These are phyloP conservation scores for Starmera caribaea DNA, from an alignment of 805 yeast species.

Conservation along the genomic window DNA sequence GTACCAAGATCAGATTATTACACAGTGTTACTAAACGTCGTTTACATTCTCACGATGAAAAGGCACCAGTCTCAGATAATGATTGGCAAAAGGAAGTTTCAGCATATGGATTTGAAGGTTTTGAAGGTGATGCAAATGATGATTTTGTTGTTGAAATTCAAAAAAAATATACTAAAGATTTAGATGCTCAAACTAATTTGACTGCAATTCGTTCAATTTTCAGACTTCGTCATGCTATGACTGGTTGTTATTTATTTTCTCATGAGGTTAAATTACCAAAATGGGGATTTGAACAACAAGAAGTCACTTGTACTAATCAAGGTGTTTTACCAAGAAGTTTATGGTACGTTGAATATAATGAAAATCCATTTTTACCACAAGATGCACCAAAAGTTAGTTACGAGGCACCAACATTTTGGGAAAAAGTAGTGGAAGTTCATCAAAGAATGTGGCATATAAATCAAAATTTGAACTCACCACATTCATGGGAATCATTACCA, in stretches of 20 bases:
- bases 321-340: slow-evolving; percentile 50
- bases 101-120: slow-evolving; percentile 68
- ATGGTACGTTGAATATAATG: slow-evolving; percentile 71
- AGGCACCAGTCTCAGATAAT: slow-evolving; percentile 61
- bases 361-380: slow-evolving; percentile 34
- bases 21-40: slow-evolving; percentile 53
- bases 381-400: slow-evolving; percentile 44
- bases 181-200: slow-evolving; percentile 44
- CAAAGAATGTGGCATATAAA: slow-evolving; percentile 71
- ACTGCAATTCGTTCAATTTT: slow-evolving; percentile 63
- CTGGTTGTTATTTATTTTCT: slow-evolving; percentile 71
- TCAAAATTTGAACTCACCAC: slow-evolving; percentile 58
- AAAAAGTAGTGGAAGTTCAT: slow-evolving; percentile 59
- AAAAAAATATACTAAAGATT: slow-evolving; percentile 36
- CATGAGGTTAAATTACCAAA: slow-evolving; percentile 66
- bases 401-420: slow-evolving; percentile 40
- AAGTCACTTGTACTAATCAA: slow-evolving; percentile 69
- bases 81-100: slow-evolving; percentile 85
- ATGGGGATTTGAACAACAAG: slow-evolving; percentile 82
- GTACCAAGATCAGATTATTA: slow-evolving; percentile 58
- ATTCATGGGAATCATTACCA: slow-evolving; percentile 65
- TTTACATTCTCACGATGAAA: slow-evolving; percentile 76
- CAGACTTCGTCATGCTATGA: slow-evolving; percentile 70
- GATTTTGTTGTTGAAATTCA: slow-evolving; percentile 73
- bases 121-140: slow-evolving; percentile 77